Evolutionary conservation across 2,329 filamentous ascomycete genomes (phyloP).

Genomic region (Gnomoniopsis smithogilvyi): DNA sequence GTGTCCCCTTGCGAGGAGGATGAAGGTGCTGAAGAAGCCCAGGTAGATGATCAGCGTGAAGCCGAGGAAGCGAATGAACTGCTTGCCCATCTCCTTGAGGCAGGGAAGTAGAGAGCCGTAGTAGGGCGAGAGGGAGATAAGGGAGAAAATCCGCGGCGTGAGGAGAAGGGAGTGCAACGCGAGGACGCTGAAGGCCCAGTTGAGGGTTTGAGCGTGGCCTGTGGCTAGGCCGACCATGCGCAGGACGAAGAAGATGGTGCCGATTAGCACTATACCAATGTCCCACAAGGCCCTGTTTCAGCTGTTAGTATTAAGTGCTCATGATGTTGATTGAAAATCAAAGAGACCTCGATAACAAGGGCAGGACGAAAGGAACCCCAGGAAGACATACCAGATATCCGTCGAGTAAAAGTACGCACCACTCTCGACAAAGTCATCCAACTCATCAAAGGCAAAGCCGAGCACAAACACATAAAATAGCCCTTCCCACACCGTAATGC

Average conservation of each 20-base stretch:
- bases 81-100: conserved; percentile 15
- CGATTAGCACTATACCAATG: conserved; percentile 8
- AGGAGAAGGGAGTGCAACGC: conserved; percentile 10
- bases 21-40: conserved; percentile 13
- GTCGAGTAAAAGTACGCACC: conserved; percentile 12
- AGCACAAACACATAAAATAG: conserved; percentile 8
- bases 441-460: conserved; percentile 11
- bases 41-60: conserved; percentile 12
- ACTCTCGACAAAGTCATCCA: conserved; percentile 11
- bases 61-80: conserved; percentile 14
- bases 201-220: neutral
- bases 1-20: conserved; percentile 7
- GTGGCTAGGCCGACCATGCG: conserved; percentile 7
- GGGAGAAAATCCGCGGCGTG: conserved; percentile 8
- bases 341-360: neutral
- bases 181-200: conserved; percentile 12
- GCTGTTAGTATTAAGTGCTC: neutral
- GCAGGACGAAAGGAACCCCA: too few relatives aligned
- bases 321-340: neutral
- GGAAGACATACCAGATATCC: conserved; percentile 5
- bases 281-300: conserved; percentile 8
- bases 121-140: conserved; percentile 11
- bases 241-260: conserved; percentile 46
- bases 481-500: conserved; percentile 2
- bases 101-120: conserved; percentile 9